Evolutionary conservation across 2,329 filamentous ascomycete genomes (phyloP).

Genomic region (Orbilia ellipsospora): DNA sequence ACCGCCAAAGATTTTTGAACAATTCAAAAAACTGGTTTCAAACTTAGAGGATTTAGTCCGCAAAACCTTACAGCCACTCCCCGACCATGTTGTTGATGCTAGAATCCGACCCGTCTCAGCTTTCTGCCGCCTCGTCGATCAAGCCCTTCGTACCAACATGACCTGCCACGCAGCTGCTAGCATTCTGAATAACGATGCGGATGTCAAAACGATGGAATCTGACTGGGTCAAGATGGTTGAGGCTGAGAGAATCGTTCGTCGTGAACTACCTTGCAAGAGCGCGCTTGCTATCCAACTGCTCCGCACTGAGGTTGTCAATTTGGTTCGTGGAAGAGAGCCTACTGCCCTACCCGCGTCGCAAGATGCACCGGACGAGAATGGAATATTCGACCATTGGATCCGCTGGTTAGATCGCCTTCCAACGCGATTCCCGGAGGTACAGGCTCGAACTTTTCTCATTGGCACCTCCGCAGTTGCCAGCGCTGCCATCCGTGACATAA

Average conservation of each 20-base stretch:
- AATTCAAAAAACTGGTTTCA: constrained; percentile 86
- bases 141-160: constrained; percentile 89
- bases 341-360: constrained; percentile 54
- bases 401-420: constrained; percentile 77
- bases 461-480: constrained; percentile 80
- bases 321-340: constrained; percentile 66
- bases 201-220: constrained; percentile 93
- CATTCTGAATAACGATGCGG: constrained; percentile 87
- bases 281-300: constrained; percentile 63
- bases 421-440: constrained; percentile 77
- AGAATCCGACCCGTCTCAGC: constrained; percentile 89
- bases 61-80: constrained; percentile 85
- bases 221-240: constrained; percentile 80
- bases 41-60: constrained; percentile 82
- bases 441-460: constrained; percentile 77
- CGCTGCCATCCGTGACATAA: constrained; percentile 82
- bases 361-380: constrained; percentile 64
- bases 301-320: constrained; percentile 71
- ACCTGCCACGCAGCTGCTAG: constrained; percentile 94
- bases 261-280: constrained; percentile 68
- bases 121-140: constrained; percentile 86
- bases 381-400: constrained; percentile 82
- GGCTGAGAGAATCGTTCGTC: constrained; percentile 69
- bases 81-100: constrained; percentile 83
- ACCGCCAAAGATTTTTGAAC: constrained; percentile 85